Evolutionary conservation across 1,284 basidiomycete species (phyloP).

Genomic region (Puccinia triticina): DNA sequence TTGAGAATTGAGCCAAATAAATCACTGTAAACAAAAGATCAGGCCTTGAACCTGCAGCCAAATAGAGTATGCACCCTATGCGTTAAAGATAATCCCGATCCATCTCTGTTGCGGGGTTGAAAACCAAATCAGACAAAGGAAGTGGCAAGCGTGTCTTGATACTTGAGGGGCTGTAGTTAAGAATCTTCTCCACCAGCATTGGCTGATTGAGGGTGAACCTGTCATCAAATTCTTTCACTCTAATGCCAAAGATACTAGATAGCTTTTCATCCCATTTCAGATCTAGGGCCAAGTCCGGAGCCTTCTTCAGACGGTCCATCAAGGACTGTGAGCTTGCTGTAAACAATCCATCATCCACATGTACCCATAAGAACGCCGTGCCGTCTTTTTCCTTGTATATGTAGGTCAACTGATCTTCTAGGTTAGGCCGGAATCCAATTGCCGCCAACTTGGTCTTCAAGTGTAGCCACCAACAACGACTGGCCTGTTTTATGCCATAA

Average conservation of each 20-base stretch:
- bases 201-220: not conserved
- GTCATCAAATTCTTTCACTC: not conserved
- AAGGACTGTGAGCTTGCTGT: not conserved
- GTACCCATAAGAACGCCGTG: slow-evolving; percentile 21
- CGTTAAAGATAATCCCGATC: no score
- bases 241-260: not conserved
- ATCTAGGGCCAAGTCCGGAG: not conserved
- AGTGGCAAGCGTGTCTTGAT: no score
- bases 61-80: no score
- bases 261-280: slow-evolving; percentile 3
- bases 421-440: slow-evolving; percentile 8
- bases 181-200: not conserved
- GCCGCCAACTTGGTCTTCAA: not conserved
- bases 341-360: slow-evolving; percentile 29
- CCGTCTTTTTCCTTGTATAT: not conserved
- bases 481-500: slow-evolving; percentile 9
- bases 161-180: not conserved
- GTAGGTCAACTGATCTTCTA: slow-evolving; percentile 4
- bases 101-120: no score
- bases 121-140: no score
- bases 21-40: no score
- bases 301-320: not conserved
- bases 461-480: slow-evolving; percentile 29
- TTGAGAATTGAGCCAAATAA: no score
- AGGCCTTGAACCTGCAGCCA: no score